Evolutionary conservation across 768 basidiomycete genomes (phyloP).

Genomic region (Galerina sulciceps): DNA sequence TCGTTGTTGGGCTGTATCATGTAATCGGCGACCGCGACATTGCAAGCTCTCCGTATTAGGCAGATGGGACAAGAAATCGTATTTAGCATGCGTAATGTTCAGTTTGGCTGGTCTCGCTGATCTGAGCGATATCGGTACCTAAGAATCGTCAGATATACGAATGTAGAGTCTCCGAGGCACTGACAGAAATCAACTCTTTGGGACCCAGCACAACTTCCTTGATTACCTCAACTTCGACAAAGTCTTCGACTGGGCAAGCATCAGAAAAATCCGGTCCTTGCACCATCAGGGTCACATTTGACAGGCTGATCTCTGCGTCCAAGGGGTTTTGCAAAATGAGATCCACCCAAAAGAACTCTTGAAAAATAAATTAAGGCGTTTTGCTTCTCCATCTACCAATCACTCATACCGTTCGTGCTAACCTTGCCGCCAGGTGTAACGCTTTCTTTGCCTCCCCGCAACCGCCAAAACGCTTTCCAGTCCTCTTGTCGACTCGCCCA

Average conservation of each 20-base stretch:
- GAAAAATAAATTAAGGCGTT: neutral
- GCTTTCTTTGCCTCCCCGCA: slow-evolving; percentile 53
- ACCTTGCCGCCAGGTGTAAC: slow-evolving; percentile 63
- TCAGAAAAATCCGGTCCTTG: slow-evolving; percentile 39
- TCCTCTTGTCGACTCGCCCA: slow-evolving; percentile 72
- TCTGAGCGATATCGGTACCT: slow-evolving; percentile 71
- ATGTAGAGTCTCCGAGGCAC: slow-evolving; percentile 20
- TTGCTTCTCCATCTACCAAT: neutral
- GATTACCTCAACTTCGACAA: slow-evolving; percentile 62
- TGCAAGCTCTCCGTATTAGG: slow-evolving; percentile 69
- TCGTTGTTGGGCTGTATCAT: slow-evolving; percentile 74
- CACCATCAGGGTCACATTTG: slow-evolving; percentile 61
- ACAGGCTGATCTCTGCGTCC: slow-evolving; percentile 71
- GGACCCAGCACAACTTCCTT: slow-evolving; percentile 65
- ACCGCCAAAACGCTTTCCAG: slow-evolving; percentile 67
- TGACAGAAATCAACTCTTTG: slow-evolving; percentile 68
- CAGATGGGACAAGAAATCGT: slow-evolving; percentile 76
- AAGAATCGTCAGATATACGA: neutral
- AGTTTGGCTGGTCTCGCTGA: slow-evolving; percentile 55
- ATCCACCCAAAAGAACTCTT: slow-evolving; percentile 83
- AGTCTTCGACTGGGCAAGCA: slow-evolving; percentile 34
- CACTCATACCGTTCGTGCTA: slow-evolving; percentile 60
- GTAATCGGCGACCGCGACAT: slow-evolving; percentile 74
- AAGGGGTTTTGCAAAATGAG: slow-evolving; percentile 72
- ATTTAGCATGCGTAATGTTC: slow-evolving; percentile 59